Conservation (phyloP, 768 basidiomycete species). For the Cyclocybe aegerita region DNA sequence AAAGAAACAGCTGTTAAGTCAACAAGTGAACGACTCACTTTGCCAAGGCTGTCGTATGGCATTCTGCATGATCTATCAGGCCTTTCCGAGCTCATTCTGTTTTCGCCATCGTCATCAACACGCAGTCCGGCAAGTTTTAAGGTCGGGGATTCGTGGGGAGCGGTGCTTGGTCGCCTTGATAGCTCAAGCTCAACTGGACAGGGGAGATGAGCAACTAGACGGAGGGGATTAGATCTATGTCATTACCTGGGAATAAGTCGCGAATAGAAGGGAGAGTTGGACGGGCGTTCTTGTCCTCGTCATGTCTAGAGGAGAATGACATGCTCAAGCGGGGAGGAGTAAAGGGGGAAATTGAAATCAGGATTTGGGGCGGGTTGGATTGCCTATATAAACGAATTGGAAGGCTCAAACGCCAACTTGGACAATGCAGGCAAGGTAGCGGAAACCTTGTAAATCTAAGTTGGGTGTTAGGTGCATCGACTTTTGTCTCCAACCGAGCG, state of each 20-base stretch:
- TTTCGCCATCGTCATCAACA: slow-evolving; percentile 36
- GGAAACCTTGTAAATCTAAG: slow-evolving; percentile 12
- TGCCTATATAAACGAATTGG: slow-evolving; percentile 16
- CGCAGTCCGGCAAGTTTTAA: slow-evolving; percentile 43
- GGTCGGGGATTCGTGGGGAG: slow-evolving; percentile 30
- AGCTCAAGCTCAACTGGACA: slow-evolving; percentile 41
- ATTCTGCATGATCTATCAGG: background rate
- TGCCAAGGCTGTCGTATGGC: too few species aligned
- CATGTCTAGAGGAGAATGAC: slow-evolving; percentile 28
- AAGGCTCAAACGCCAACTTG: slow-evolving; percentile 2
- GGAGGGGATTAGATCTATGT: background rate
- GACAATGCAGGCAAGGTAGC: background rate
- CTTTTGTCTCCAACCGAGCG: slow-evolving; percentile 12
- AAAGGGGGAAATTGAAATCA: slow-evolving; percentile 1
- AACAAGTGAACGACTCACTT: too few species aligned
- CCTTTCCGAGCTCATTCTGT: slow-evolving; percentile 7
- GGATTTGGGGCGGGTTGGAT: slow-evolving; percentile 10
- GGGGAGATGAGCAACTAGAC: slow-evolving; percentile 4
- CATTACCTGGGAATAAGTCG: slow-evolving; percentile 61
- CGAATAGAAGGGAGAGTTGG: slow-evolving; percentile 73
- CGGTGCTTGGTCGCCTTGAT: slow-evolving; percentile 36
- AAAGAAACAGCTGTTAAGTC: too few species aligned
- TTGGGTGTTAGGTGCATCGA: slow-evolving; percentile 17
- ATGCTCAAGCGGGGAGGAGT: slow-evolving; percentile 15
- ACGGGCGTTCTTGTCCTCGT: slow-evolving; percentile 29